Evolutionary conservation across 1,284 basidiomycete genomes (phyloP).

Genomic region (Takashimella tepidaria): DNA sequence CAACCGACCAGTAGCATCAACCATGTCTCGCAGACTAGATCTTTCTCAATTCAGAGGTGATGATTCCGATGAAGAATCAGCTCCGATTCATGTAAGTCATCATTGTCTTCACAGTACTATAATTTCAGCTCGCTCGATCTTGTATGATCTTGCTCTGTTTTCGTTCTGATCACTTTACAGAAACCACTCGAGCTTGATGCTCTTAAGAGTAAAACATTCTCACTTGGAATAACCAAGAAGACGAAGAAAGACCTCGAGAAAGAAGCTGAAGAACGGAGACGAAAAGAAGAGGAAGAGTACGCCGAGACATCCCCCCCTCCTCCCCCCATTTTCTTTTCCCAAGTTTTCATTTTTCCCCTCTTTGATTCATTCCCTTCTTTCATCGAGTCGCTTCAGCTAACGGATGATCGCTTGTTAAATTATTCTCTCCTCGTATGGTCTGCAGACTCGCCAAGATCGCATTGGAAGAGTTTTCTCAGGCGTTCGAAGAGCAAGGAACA

Average conservation of each 20-base stretch:
- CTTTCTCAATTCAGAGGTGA: slow-evolving; percentile 45
- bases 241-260: slow-evolving; percentile 78
- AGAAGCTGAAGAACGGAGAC: slow-evolving; percentile 75
- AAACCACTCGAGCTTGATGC: slow-evolving; percentile 32
- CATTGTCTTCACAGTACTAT: slow-evolving; percentile 1
- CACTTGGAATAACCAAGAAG: slow-evolving; percentile 48
- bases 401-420: too few relatives aligned
- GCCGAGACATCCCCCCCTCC: slow-evolving; percentile 10
- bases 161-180: neutral
- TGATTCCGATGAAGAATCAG: slow-evolving; percentile 38
- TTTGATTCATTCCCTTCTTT: too few relatives aligned
- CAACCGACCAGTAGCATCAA: too few relatives aligned
- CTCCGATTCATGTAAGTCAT: slow-evolving; percentile 23
- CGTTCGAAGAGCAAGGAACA: slow-evolving; percentile 9
- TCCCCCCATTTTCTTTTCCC: neutral
- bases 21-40: slow-evolving; percentile 40
- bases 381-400: too few relatives aligned
- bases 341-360: neutral
- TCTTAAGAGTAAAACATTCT: slow-evolving; percentile 46
- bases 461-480: slow-evolving; percentile 8
- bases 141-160: neutral
- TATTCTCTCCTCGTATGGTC: too few relatives aligned
- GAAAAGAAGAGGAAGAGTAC: slow-evolving; percentile 65
- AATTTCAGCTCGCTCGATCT: neutral
- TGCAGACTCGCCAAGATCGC: slow-evolving; percentile 5